Base-by-base conservation (phyloP, 352 stramenopile species). In the Peronospora belbahrii region DNA sequence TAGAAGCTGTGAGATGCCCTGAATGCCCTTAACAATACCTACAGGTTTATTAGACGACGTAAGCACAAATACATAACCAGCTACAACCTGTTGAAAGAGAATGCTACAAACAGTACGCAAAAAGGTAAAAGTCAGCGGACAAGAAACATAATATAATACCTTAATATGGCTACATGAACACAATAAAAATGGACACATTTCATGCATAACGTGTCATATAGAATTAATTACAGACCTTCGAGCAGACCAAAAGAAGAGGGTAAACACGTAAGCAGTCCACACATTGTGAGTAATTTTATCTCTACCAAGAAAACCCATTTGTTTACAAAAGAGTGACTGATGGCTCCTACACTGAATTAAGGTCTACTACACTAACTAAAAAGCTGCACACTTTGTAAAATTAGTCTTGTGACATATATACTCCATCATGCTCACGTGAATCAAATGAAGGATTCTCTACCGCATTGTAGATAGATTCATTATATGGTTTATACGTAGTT, bases 11-110 rank as follows among this genome's bases (percentile, higher is more conserved):
- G 76, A 72, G 55, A 90, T 83, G 49, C 78, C 78, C 42, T 88
- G 75, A 43, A 90, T 85, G 48, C 78, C 78, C 46, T 88, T 90
- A 56, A 90, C 74, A 14, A 90, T 71, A 15, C 78, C 78, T 34
- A 90, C 78, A 32, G 78, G 75, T 39, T 85, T 72, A 48, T 88
- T 90, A 35, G 73, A 86, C 27, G 58, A 36, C 8, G 78, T 88
- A 14, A 90, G 59, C 32, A 86, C 73, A 57, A 81, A 89, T 14
- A 89, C 65, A 41, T 85, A 89, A 37, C 78, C 78, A 0, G 74
- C 74, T 14, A 89, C 62, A 34, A 89, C 69, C 56, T 87, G 73
- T 52, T 89, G 73, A 53, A 87, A 89, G 23, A 89, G 48, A 36
- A 89, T 89, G 32, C 71, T 83, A 37, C 18, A 51, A 17, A n/a